Evolutionary conservation across 768 basidiomycete species (phyloP).

Genomic region (Obba rivulosa): DNA sequence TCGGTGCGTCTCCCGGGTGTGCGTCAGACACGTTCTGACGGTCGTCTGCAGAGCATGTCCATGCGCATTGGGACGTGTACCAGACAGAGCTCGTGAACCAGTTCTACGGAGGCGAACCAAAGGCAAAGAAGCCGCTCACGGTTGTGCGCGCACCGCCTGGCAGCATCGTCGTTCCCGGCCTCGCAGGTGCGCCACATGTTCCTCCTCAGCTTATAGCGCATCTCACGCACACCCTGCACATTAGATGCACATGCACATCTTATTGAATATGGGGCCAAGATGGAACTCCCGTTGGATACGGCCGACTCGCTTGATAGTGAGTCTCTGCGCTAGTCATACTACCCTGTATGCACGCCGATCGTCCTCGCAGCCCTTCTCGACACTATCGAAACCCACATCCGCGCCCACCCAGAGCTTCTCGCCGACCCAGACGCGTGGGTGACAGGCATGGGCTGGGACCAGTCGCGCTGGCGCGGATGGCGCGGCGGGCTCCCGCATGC

Average conservation of each 20-base stretch:
- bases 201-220: neutral
- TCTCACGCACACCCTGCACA: neutral
- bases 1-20: slow-evolving; percentile 31
- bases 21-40: no score
- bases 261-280: slow-evolving; percentile 66
- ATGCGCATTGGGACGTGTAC: slow-evolving; percentile 20
- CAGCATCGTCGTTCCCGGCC: slow-evolving; percentile 63
- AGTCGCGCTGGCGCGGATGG: slow-evolving; percentile 63
- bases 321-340: neutral
- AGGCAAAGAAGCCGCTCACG: slow-evolving; percentile 21
- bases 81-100: slow-evolving; percentile 20
- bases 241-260: slow-evolving; percentile 80
- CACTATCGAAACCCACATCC: slow-evolving; percentile 54
- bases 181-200: slow-evolving; percentile 47
- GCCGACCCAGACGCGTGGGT: slow-evolving; percentile 63
- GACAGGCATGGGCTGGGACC: slow-evolving; percentile 91
- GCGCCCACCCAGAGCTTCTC: slow-evolving; percentile 48
- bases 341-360: neutral
- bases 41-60: slow-evolving; percentile 12
- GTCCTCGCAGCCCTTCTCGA: slow-evolving; percentile 51
- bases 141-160: slow-evolving; percentile 19
- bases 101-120: slow-evolving; percentile 22
- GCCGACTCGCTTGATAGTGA: slow-evolving; percentile 56
- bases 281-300: slow-evolving; percentile 57
- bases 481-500: slow-evolving; percentile 62